A percentile compares a stretch with the other conserved stretches of the same genome.
These are phyloP conservation scores for Fusarium sp. DNA, from an alignment of 2,329 filamentous ascomycete species.

Conservation along the genomic window DNA sequence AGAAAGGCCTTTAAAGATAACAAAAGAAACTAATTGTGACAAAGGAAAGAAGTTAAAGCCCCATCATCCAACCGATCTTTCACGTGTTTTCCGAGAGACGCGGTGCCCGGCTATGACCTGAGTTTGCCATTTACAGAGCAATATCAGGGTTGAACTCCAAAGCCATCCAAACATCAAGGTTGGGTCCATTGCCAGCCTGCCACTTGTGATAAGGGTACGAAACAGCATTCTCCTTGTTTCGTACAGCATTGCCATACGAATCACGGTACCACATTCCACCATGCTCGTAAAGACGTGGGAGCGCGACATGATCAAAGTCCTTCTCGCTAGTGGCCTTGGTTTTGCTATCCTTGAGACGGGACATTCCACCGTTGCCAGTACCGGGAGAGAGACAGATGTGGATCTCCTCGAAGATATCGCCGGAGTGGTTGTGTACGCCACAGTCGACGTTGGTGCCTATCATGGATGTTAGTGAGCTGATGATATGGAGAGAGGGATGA, in stretches of 20 bases:
- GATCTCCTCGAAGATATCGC: neutral
- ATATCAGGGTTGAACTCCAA: constrained; percentile 19
- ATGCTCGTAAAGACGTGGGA: constrained; percentile 6
- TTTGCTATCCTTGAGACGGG: neutral
- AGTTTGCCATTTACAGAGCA: neutral
- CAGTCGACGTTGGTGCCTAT: neutral
- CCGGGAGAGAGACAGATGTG: neutral
- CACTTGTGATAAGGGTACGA: constrained; percentile 17
- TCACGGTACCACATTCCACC: constrained; percentile 13
- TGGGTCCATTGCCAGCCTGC: constrained; percentile 12
- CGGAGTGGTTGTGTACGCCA: neutral
- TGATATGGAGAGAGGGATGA: too few relatives aligned
- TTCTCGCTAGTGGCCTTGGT: neutral
- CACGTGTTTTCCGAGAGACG: too few relatives aligned
- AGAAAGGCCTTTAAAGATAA: too few relatives aligned
- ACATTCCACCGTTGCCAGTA: neutral
- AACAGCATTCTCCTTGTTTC: constrained; percentile 7
- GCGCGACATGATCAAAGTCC: neutral
- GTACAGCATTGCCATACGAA: neutral
- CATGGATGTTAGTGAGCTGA: neutral
- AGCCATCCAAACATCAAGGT: constrained; percentile 25
- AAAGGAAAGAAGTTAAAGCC: too few relatives aligned
- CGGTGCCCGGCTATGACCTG: too few relatives aligned
- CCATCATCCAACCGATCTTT: too few relatives aligned
- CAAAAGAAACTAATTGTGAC: too few relatives aligned